Evolutionary conservation across 2,329 filamentous ascomycete species (phyloP), one percentile per base, ranked within the genome.

Genomic region (Fusarium xylarioides): DNA sequence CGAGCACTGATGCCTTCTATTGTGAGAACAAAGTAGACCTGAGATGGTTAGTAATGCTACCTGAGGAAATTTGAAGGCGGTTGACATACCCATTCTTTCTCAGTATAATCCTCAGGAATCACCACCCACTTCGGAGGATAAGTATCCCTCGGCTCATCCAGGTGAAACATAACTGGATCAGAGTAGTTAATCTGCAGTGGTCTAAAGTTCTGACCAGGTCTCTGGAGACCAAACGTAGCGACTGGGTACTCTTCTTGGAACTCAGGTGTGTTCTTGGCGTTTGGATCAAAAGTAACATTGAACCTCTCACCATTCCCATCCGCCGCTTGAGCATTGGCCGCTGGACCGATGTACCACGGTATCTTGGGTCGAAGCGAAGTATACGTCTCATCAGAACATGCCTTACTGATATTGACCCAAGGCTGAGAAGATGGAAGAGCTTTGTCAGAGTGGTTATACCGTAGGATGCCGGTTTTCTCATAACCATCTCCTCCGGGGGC

Each of bases 331-430:
- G 60, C 70, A 19, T 75, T 75, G 6, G 73, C 73, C 1, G 73
- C 73, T 4, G 63, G 70, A 1, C 73, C 73, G 4, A 76, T 62
- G 3, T 65, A 74, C 74, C 74, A 76, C 1, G 73, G 74, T 2
- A 77, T 49, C 21, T 77, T 74, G 0, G 74, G 74, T 2, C 68
- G 57, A 2, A 76, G 63, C 1, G 65, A 66, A 0, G 67, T 57
- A 23, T 76, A 76, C 0, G 68, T 70, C 43, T 76, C 74, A 10
- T 76, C 74, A 0, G 73, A 71, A 8, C 74, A 76, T 0, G 34
- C 47, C 1, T 55, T 65, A 23, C 60, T 68, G 8, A 76, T 74
- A 4, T 52, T 50, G 1, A 60, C 61, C 64, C 66, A 68, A 5
- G 70, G 58, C 0, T 32, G 34, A 4, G 74, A 73, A 0, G 47